A percentile compares a stretch with the other conserved stretches of the same genome.
phyloP scores from a whole-genome alignment of 441 rosid genomes.

The Adansonia gregorii region DNA sequence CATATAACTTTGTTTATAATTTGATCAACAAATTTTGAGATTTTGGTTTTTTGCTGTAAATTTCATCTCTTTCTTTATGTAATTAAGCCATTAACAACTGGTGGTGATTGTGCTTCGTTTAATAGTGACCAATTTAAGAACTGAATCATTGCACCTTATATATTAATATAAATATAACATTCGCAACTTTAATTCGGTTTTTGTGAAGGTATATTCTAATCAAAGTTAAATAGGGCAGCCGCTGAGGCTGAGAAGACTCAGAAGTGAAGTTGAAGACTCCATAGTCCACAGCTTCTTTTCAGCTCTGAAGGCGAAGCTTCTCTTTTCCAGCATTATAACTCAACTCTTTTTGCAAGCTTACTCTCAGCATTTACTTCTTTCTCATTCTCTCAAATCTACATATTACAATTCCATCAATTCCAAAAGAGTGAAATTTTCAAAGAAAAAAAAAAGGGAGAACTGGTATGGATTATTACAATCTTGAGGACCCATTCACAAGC shows the following conservation, averaged over 20 bases:
- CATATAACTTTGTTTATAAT: too few relatives aligned
- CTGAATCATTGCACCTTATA: too few relatives aligned
- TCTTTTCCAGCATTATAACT: conserved; percentile 40
- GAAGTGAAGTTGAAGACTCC: conserved; percentile 25
- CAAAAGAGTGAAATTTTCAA: background rate
- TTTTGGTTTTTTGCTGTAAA: too few relatives aligned
- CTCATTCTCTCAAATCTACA: background rate
- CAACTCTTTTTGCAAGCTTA: conserved; percentile 15
- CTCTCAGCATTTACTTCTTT: conserved; percentile 3
- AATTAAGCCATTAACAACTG: too few relatives aligned
- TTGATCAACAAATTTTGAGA: too few relatives aligned
- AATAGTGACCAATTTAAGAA: too few relatives aligned
- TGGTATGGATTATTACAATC: conserved; percentile 56
- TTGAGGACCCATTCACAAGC: conserved; percentile 58
- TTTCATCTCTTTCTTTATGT: too few relatives aligned
- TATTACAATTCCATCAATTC: background rate
- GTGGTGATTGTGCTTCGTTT: too few relatives aligned
- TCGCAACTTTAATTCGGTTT: background rate
- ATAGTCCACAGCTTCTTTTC: conserved; percentile 14
- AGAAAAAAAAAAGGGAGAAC: background rate
- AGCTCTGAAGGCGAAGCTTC: conserved; percentile 51
- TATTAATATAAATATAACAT: background rate
- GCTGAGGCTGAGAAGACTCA: conserved; percentile 18
- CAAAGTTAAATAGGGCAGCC: conserved; percentile 32
- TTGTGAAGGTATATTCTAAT: background rate